Evolutionary conservation across 345 rosid species (phyloP), one percentile per base, ranked within the genome.

Genomic region (Erodium maritimum): DNA sequence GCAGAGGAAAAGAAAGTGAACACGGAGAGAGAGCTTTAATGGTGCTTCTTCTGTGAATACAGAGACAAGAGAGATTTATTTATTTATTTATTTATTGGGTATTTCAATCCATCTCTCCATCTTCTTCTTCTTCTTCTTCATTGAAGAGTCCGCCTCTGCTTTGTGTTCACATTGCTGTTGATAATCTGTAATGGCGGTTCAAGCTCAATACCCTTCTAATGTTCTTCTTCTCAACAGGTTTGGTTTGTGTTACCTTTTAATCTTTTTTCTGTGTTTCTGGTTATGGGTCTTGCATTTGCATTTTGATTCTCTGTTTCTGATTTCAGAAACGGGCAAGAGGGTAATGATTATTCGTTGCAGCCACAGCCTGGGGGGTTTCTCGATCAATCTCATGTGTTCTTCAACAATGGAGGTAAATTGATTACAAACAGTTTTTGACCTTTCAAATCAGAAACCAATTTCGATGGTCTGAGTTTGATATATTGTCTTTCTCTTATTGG

Each of bases 121-220:
- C 33, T 25, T 25, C 37, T 29, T 11, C 37, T 29, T 11, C 37
- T 29, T 29, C 37, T 25, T 25, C 33, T 3, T 37, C 46, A 6
- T 37, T 37, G 46, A 37, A 42, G 48, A 42, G 14, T 42, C 48
- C 48, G 48, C 17, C 48, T 42, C 48, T 42, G 48, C 17, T 42
- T 42, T 42, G 11, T 42, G 14, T 14, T 42, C 48, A 42, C 48
- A 42, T 42, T 42, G 11, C 14, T 12, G 14, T 42, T 42, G 48
- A 7, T 42, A 3, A 42, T 61, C 64, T 67, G 52, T 55, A 74
- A 88, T 89, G 96, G 96, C 96, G 50, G 84, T 89, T 66, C 94
- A 89, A 74, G 85, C 94, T 80, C 94, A 82, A 64, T 87, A 88
- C 71, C 94, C 89, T 59, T 83, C 91, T 1, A 89, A 87, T 64